These are phyloP conservation scores for Nothophaeocryptopus gaeumannii DNA, from an alignment of 2,329 filamentous ascomycete species.

Conservation along the genomic window DNA sequence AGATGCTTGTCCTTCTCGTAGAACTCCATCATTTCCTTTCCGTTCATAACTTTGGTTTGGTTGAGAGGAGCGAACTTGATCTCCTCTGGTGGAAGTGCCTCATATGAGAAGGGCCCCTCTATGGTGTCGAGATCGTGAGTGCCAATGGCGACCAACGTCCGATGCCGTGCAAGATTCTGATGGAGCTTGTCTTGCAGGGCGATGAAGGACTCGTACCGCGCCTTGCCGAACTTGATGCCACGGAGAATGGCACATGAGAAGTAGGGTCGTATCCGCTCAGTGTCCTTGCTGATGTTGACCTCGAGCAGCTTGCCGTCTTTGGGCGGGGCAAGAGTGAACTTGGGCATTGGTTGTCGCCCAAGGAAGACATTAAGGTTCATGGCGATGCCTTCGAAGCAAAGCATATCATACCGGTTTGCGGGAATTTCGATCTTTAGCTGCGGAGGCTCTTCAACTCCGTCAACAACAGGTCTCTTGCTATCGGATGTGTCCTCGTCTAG, in stretches of 20 bases:
- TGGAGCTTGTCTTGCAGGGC: constrained; percentile 96
- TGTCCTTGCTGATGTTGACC: constrained; percentile 67
- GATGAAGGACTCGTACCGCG: constrained; percentile 95
- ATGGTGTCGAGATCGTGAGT: constrained; percentile 95
- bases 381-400: constrained; percentile 95
- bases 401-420: constrained; percentile 86
- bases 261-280: constrained; percentile 76
- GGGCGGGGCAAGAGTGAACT: constrained; percentile 73
- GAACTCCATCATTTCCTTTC: constrained; percentile 84
- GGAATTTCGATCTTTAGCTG: constrained; percentile 98
- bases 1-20: constrained; percentile 93
- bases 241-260: constrained; percentile 86
- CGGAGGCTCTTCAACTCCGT: constrained; percentile 79
- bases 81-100: constrained; percentile 84
- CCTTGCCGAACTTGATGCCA: constrained; percentile 86
- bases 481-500: constrained; percentile 91
- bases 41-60: constrained; percentile 84
- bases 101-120: constrained; percentile 93
- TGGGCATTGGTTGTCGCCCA: constrained; percentile 70
- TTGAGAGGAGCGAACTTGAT: constrained; percentile 91
- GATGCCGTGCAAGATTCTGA: constrained; percentile 87
- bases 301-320: constrained; percentile 70
- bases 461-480: constrained; percentile 67
- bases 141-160: constrained; percentile 93
- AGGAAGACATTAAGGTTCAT: constrained; percentile 95